Evolutionary conservation across 768 basidiomycete genomes (phyloP).

Genomic region (Phlebiopsis flavidoalba): DNA sequence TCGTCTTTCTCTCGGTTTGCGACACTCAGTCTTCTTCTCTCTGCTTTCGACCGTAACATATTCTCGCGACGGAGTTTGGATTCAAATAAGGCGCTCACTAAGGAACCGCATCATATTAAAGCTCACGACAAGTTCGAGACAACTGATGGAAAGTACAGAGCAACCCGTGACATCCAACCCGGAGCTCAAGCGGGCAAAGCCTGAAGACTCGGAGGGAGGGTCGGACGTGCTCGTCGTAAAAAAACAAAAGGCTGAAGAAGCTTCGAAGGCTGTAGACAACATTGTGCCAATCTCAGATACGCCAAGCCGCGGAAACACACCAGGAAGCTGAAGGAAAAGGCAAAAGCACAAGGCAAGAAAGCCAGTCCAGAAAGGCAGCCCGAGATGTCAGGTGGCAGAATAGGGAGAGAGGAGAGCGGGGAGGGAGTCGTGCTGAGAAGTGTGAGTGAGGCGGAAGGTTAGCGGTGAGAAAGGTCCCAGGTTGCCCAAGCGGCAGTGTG

Average conservation of each 20-base stretch:
- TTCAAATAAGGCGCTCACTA: neutral
- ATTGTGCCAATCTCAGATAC: neutral
- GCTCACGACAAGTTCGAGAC: neutral
- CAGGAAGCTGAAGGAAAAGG: neutral
- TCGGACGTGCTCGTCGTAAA: neutral
- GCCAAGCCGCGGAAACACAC: neutral
- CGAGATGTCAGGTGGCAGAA: neutral
- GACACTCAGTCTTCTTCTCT: neutral
- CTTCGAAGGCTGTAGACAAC: too few relatives aligned
- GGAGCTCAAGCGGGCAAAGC: neutral
- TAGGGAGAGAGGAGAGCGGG: neutral
- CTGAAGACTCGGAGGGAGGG: neutral
- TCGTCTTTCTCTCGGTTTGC: neutral
- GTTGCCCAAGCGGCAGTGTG: conserved; percentile 80
- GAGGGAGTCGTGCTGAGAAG: neutral
- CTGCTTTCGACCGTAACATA: neutral
- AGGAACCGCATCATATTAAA: neutral
- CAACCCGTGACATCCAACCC: neutral
- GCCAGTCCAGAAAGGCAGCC: neutral
- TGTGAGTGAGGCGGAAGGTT: conserved; percentile 5
- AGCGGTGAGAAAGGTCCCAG: conserved; percentile 41
- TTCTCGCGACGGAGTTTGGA: neutral
- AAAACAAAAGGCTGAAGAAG: neutral
- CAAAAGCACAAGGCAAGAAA: neutral
- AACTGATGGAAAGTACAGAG: neutral